Conservation (phyloP, 2,329 filamentous ascomycete species). For the Oidium heveae region DNA sequence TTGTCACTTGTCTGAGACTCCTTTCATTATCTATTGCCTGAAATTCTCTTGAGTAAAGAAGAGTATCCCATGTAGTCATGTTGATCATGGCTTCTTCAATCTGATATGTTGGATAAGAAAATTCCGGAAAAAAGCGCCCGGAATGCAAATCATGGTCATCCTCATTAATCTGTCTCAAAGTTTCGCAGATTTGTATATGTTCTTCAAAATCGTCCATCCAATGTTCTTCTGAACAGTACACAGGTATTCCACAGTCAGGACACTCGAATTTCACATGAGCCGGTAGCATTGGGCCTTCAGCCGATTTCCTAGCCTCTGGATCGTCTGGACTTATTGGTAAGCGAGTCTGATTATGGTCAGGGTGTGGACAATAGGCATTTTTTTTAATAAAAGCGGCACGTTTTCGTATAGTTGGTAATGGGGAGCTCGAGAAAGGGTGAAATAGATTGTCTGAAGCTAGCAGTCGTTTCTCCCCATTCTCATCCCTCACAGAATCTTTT, state of each 20-base stretch:
- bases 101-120: conserved; percentile 69
- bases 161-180: conserved; percentile 79
- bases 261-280: conserved; percentile 84
- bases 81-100: conserved; percentile 85
- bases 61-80: conserved; percentile 97
- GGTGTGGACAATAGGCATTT: conserved; percentile 83
- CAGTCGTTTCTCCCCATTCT: conserved; percentile 9
- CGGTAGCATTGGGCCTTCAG: conserved; percentile 33
- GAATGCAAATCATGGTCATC: conserved; percentile 89
- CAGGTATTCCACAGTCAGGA: conserved; percentile 80
- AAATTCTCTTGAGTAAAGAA: conserved; percentile 79
- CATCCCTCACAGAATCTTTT: neutral
- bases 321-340: conserved; percentile 38
- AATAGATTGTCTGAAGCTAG: conserved; percentile 54
- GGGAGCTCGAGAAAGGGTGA: conserved; percentile 74
- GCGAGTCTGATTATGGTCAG: conserved; percentile 55
- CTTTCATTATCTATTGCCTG: conserved; percentile 76
- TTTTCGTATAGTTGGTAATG: conserved; percentile 64
- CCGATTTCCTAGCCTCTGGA: conserved; percentile 31
- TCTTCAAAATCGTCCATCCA: conserved; percentile 91
- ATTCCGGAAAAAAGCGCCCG: conserved; percentile 80
- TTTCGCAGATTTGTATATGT: conserved; percentile 81
- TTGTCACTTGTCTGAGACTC: conserved; percentile 76
- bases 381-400: conserved; percentile 80
- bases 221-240: conserved; percentile 83